Percentiles rank a stretch among this genome's conserved stretches.
Evolutionary conservation across 306 rosid species (phyloP).

Genomic region (Glycyrrhiza uralensis): DNA sequence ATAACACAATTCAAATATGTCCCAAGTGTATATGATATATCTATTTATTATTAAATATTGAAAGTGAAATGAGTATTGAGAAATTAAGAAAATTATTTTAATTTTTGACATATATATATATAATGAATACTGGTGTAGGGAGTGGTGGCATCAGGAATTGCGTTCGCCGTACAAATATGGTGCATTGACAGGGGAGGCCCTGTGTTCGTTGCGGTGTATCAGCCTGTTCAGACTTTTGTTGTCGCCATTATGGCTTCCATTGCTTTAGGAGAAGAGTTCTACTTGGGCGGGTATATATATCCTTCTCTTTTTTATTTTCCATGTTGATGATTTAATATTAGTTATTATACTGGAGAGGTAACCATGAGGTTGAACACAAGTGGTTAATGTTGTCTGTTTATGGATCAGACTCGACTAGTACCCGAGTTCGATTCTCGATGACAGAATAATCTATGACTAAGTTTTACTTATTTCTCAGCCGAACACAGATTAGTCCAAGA

Average conservation of each 20-base stretch:
- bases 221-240: slow-evolving; percentile 98
- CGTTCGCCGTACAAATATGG: slow-evolving; percentile 99
- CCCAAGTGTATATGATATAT: too few relatives aligned
- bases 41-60: too few relatives aligned
- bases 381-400: too few relatives aligned
- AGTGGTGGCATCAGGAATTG: slow-evolving; percentile 97
- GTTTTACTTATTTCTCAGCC: too few relatives aligned
- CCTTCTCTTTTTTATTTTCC: not conserved
- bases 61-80: not conserved
- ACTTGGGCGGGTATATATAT: slow-evolving; percentile 99
- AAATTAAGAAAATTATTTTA: not conserved
- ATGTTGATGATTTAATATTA: too few relatives aligned
- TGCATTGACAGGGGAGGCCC: slow-evolving; percentile 99
- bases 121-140: slow-evolving; percentile 59
- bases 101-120: not conserved
- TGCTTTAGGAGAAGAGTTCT: slow-evolving; percentile 93
- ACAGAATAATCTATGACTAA: too few relatives aligned
- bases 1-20: too few relatives aligned
- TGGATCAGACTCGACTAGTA: too few relatives aligned
- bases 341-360: too few relatives aligned
- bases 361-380: too few relatives aligned
- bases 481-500: too few relatives aligned
- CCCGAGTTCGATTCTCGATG: too few relatives aligned
- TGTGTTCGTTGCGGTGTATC: slow-evolving; percentile 96
- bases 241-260: slow-evolving; percentile 92